Evolutionary conservation across 225 moss, liverwort and hornwort species (phyloP), one percentile per base, ranked within the genome.

Genomic region (Takakia lepidozioides): DNA sequence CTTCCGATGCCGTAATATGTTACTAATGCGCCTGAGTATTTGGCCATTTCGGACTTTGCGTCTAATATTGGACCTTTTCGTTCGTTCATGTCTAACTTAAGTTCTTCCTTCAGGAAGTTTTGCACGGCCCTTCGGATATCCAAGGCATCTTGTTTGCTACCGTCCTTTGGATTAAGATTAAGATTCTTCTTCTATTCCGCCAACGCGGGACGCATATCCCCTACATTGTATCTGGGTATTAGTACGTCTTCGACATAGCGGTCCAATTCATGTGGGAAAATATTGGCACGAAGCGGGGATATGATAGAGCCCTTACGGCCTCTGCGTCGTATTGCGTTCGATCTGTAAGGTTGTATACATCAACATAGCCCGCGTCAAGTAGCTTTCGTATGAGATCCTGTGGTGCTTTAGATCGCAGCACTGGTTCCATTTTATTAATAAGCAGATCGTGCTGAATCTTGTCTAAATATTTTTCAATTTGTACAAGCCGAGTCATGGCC

Each of bases 311-410:
- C 37, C 47, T 43, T 0, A 81, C 68, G 0, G 61, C 50, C 48
- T 67, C 56, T n/a, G 62, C 68, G 49, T 76, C 49, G 54, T 81
- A 81, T 40, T 62, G 71, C 4, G 75, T 71, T 24, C 76, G 61
- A 16, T 81, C 68, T 4, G 72, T 76, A 51, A 81, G 72, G 46
- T 81, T 76, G 46, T 81, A 76, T 27, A 81, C 52, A 53, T 81
- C 75, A 2, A 81, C 75, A 36, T 81, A 81, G 6, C 80, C 75
- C 9, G 75, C 71, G 25, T 76, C 76, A 6, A 81, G 63, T 38
- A 81, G 75, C 58, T 81, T 75, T 38, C 75, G 71, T 15, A 81
- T 37, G 28, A 81, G 46, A 52, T 81, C 80, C 49, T 81, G 66
- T 56, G 76, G 16, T 32, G 80, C 70, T 58, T 65, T 76, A 1